Conservation (phyloP, 2,329 filamentous ascomycete species). For the Ambrosiella xylebori region DNA sequence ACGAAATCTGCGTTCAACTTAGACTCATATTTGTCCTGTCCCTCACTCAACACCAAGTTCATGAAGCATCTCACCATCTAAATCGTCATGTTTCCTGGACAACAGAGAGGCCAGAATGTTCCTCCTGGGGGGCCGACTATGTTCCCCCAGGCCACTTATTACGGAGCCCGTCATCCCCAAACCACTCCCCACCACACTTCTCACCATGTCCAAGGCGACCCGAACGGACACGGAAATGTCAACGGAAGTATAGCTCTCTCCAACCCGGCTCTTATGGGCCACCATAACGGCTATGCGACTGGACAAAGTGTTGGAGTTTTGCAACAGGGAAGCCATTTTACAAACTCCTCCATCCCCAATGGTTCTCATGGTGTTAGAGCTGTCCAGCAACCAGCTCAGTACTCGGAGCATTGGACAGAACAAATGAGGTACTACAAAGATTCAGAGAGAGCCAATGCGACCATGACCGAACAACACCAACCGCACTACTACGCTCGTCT, state of each 20-base stretch:
- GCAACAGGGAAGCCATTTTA: conserved; percentile 8
- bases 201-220: conserved; percentile 43
- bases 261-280: conserved; percentile 28
- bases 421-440: conserved; percentile 70
- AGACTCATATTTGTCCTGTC: not conserved
- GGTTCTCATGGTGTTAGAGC: conserved; percentile 31
- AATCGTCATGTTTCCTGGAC: conserved; percentile 2
- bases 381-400: conserved; percentile 32
- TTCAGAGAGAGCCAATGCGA: conserved; percentile 53
- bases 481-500: conserved; percentile 56
- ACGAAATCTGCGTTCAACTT: not conserved
- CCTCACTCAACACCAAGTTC: not conserved
- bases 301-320: conserved; percentile 10
- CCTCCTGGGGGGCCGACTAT: conserved; percentile 1
- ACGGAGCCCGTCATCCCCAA: conserved; percentile 21
- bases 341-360: conserved; percentile 30
- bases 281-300: conserved; percentile 11
- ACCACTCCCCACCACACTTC: conserved; percentile 38
- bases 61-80: not conserved
- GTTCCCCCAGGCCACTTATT: not conserved
- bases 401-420: conserved; percentile 66
- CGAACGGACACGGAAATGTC: conserved; percentile 34
- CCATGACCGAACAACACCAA: conserved; percentile 49
- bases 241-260: conserved; percentile 23
- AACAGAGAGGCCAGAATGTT: conserved; percentile 1